Evolutionary conservation across 345 rosid genomes (phyloP), one percentile per base, ranked within the genome.

Genomic region (Salix caprea): DNA sequence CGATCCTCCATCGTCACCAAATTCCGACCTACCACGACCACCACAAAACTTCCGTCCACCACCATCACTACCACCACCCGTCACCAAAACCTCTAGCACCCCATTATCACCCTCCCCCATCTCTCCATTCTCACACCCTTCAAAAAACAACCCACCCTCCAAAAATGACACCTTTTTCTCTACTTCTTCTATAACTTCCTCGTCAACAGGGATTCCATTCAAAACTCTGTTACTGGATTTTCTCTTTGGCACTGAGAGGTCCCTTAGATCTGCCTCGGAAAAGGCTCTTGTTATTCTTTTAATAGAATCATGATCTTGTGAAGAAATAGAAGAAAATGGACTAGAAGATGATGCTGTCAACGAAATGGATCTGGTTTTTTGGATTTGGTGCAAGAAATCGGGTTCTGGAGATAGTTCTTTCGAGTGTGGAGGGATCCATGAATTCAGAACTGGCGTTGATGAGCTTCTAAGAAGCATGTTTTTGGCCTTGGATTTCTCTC

Each of bases 391-490:
- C 14, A 83, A 52, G 52, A 75, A 80, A 56, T 90, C 94, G 0
- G 79, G 30, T 1, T 89, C 91, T 21, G 88, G 83, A 19, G 84
- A 82, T 23, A 82, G 62, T 19, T 91, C 97, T 67, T 78, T 89
- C 32, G 82, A 70, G 46, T 83, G 85, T 58, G 64, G 64, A 12
- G 88, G 87, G 1, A 79, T 74, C 90, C 91, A 83, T 4, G 99
- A 86, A 36, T 88, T 85, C 40, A 85, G 86, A 48, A 93, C 4
- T 24, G 99, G 97, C 23, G 94, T 88, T 52, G 99, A 93, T 10
- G 97, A 80, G 76, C 94, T 90, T 14, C 97, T 83, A 14, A 95
- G 70, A 52, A 95, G 91, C 98, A 95, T 93, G 37, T 3, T 69
- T 2, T 2, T 32, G 23, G 13, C 16, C 10, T 26, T 32, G 19